Percentiles rank a stretch among this genome's conserved stretches.
These are phyloP conservation scores for Globisporangium echinulatum DNA, from an alignment of 352 stramenopile genomes.

Conservation along the genomic window DNA sequence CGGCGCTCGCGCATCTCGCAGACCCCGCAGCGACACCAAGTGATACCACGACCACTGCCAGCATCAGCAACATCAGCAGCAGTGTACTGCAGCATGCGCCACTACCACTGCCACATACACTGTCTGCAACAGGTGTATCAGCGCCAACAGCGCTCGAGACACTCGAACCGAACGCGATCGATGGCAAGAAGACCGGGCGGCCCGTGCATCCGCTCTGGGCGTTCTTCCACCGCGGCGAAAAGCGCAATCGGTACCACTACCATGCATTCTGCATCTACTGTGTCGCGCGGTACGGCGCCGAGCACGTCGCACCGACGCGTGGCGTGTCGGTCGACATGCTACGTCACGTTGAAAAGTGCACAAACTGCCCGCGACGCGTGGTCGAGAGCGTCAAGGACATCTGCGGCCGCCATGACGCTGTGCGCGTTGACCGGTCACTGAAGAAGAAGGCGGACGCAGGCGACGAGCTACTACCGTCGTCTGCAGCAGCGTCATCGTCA, in stretches of 20 bases:
- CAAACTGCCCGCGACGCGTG: constrained; percentile 57
- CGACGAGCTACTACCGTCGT: neutral
- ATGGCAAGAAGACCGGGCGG: constrained; percentile 58
- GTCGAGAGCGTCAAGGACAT: constrained; percentile 57
- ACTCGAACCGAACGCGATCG: constrained; percentile 2
- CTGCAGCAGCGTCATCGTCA: neutral
- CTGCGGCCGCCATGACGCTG: constrained; percentile 38
- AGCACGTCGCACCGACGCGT: constrained; percentile 57
- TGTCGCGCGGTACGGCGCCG: constrained; percentile 42
- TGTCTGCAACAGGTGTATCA: neutral
- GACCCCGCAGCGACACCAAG: too few species aligned
- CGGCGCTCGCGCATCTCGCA: too few species aligned
- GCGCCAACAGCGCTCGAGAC: neutral
- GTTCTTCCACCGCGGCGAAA: constrained; percentile 80
- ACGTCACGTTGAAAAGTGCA: constrained; percentile 67
- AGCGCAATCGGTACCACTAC: constrained; percentile 83
- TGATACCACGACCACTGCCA: too few species aligned
- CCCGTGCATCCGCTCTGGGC: constrained; percentile 72
- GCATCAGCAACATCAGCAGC: too few species aligned
- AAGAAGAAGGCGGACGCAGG: constrained; percentile 20
- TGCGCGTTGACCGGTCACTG: constrained; percentile 26
- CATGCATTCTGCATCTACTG: constrained; percentile 82
- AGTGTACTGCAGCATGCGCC: too few species aligned
- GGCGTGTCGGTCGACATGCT: constrained; percentile 80
- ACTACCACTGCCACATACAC: neutral